phyloP scores from a whole-genome alignment of 257 asterid species.

The Misopates orontium region DNA sequence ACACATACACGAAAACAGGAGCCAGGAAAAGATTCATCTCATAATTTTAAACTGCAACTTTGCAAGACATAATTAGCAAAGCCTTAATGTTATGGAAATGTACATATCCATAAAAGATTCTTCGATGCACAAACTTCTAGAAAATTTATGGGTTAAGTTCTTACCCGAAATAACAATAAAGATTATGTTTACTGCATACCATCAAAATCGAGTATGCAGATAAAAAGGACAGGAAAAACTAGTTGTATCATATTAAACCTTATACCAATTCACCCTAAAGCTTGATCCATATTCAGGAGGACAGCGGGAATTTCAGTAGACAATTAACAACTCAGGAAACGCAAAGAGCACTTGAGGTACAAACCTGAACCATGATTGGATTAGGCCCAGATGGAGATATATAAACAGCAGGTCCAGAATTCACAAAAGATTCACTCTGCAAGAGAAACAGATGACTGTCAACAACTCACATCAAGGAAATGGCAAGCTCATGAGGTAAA shows the following conservation, averaged over 20 bases:
- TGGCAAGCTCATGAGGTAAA: constrained; percentile 10
- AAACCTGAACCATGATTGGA: constrained; percentile 98
- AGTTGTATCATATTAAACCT: background rate
- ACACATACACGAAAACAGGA: no score
- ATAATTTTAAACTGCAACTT: no score
- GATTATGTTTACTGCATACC: no score
- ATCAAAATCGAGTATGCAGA: no score
- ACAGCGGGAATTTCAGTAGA: constrained; percentile 1
- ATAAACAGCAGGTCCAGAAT: constrained; percentile 97
- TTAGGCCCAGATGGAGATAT: constrained; percentile 93
- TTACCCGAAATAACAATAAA: background rate
- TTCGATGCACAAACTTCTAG: background rate
- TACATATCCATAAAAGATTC: background rate
- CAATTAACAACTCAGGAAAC: background rate
- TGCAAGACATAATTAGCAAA: no score
- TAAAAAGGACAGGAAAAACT: no score
- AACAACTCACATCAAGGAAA: constrained; percentile 15
- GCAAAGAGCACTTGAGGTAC: constrained; percentile 24
- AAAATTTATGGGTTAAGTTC: no score
- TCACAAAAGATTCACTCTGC: constrained; percentile 86
- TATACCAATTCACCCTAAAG: background rate
- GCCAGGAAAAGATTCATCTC: no score
- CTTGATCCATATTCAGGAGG: constrained; percentile 10
- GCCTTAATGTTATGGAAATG: background rate
- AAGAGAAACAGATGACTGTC: constrained; percentile 31